These are phyloP conservation scores for Cymbopogon flexuosus DNA, from an alignment of 202 grass and related monocot genomes.

Conservation along the genomic window DNA sequence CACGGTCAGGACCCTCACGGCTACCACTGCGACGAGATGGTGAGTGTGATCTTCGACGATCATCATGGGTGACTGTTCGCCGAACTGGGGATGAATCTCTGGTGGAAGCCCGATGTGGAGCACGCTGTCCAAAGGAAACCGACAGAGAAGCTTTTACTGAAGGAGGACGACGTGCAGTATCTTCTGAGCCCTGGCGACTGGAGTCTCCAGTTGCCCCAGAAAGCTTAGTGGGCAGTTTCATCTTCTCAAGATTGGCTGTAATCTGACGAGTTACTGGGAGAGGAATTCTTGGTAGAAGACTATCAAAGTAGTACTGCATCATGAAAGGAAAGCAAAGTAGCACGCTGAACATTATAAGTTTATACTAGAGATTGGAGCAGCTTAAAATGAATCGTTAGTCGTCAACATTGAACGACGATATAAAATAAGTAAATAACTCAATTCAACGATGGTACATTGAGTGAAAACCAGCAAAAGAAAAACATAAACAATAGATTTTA, in stretches of 20 bases:
- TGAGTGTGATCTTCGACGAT: conserved; percentile 36
- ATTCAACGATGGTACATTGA: not conserved
- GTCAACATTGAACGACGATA: not conserved
- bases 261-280: conserved; percentile 72
- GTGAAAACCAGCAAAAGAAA: not conserved
- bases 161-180: conserved; percentile 74
- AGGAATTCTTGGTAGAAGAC: conserved; percentile 81
- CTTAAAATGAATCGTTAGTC: not conserved
- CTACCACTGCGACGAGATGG: conserved; percentile 37
- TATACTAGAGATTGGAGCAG: not conserved
- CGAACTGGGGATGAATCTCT: conserved; percentile 80
- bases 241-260: conserved; percentile 68
- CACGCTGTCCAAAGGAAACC: conserved; percentile 90
- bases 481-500: not conserved
- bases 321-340: conserved; percentile 5
- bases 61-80: conserved; percentile 42
- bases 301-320: conserved; percentile 92
- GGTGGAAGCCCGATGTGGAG: conserved; percentile 81
- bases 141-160: conserved; percentile 95
- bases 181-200: conserved; percentile 73
- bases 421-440: not conserved
- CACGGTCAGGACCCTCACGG: conserved; percentile 28
- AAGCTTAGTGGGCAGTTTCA: conserved; percentile 76
- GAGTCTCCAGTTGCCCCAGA: conserved; percentile 83
- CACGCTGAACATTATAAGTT: conserved; percentile 2